Percentiles rank a stretch among this genome's conserved stretches.
Evolutionary conservation across 1,284 basidiomycete species (phyloP).

Genomic region (Tetrapyrgos nigripes): DNA sequence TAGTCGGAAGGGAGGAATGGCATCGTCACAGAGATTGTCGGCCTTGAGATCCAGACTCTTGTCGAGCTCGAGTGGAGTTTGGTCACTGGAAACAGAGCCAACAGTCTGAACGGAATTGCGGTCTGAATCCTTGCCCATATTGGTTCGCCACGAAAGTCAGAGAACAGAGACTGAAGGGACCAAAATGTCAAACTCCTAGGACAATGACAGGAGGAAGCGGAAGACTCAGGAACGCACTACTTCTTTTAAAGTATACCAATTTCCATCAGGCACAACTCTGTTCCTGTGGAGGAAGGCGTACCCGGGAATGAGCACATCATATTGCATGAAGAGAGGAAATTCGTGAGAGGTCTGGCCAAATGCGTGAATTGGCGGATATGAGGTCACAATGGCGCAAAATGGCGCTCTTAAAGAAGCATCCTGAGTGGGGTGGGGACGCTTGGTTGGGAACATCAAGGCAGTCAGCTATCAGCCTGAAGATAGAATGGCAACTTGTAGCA

Average conservation of each 20-base stretch:
- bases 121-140: background rate
- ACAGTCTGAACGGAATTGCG: background rate
- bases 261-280: background rate
- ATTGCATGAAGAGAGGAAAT: background rate
- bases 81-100: background rate
- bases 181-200: too few relatives aligned
- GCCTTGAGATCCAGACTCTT: background rate
- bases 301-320: background rate
- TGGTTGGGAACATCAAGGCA: too few relatives aligned
- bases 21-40: conserved; percentile 3
- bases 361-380: conserved; percentile 9
- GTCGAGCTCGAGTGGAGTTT: background rate
- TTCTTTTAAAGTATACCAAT: background rate
- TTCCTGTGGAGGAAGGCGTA: background rate
- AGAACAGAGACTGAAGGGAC: background rate
- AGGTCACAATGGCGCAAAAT: background rate
- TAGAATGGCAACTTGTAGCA: too few relatives aligned
- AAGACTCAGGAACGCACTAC: background rate
- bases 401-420: background rate
- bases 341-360: too few relatives aligned
- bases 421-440: too few relatives aligned
- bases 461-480: too few relatives aligned
- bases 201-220: too few relatives aligned
- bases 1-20: conserved; percentile 7
- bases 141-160: too few relatives aligned